Conservation (phyloP, 306 rosid genomes). For the Hippophae rhamnoides region DNA sequence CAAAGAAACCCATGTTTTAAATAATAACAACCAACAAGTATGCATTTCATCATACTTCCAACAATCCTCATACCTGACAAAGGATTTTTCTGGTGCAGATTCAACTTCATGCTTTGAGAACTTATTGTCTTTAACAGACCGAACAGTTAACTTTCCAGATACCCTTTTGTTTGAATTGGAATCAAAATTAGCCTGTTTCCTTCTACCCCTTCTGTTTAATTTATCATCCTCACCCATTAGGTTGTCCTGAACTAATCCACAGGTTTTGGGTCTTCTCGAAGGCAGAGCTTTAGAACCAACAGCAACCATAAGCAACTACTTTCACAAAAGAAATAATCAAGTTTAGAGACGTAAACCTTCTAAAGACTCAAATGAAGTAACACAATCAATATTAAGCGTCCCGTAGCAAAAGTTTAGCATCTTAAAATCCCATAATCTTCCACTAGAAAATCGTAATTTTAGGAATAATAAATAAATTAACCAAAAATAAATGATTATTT, state of each 20-base stretch:
- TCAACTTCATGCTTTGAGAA: conserved; percentile 12
- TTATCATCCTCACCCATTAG: conserved; percentile 40
- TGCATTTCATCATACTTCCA: not conserved
- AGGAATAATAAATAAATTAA: too few species aligned
- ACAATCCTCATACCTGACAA: conserved; percentile 36
- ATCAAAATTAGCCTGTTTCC: conserved; percentile 31
- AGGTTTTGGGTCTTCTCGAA: conserved; percentile 16
- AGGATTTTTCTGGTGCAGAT: conserved; percentile 22
- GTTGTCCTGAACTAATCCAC: conserved; percentile 11
- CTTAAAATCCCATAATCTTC: too few species aligned
- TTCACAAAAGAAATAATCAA: not conserved
- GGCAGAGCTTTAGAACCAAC: conserved; percentile 46
- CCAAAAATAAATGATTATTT: too few species aligned
- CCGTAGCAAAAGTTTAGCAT: too few species aligned
- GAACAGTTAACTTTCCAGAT: conserved; percentile 11
- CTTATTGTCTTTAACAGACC: conserved; percentile 9
- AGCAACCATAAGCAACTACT: conserved; percentile 27
- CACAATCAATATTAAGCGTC: too few species aligned
- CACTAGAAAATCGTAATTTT: too few species aligned
- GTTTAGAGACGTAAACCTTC: not conserved
- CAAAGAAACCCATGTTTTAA: not conserved
- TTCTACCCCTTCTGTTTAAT: conserved; percentile 17
- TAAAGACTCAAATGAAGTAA: not conserved
- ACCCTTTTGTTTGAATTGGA: conserved; percentile 16
- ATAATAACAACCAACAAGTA: not conserved